A percentile compares a stretch with the other conserved stretches of the same genome.
Conservation (phyloP, 2,329 filamentous ascomycete species). For the Penicillium sp. region DNA sequence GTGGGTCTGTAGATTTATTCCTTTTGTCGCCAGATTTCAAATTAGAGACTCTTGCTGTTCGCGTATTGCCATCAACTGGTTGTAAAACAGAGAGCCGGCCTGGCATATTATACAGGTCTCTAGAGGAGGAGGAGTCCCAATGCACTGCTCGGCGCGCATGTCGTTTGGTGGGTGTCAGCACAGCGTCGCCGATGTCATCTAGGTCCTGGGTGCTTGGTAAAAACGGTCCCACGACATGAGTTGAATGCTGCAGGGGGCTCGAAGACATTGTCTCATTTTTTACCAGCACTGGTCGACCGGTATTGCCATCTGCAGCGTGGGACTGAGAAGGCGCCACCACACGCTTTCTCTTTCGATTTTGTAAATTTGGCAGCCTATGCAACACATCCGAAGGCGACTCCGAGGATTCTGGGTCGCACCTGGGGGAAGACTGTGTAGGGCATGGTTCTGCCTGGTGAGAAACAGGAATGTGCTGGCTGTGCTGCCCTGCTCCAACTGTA, state of each 20-base stretch:
- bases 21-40: slow-evolving; percentile 33
- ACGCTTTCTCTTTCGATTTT: slow-evolving; percentile 26
- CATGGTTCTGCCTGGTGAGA: slow-evolving; percentile 6
- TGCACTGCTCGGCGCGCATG: slow-evolving; percentile 10
- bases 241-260: slow-evolving; percentile 26
- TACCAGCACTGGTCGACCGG: slow-evolving; percentile 24
- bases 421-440: slow-evolving; percentile 17
- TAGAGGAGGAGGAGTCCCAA: background rate
- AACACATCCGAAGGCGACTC: slow-evolving; percentile 7
- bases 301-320: slow-evolving; percentile 5
- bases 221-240: slow-evolving; percentile 9
- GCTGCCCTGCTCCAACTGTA: slow-evolving; percentile 2
- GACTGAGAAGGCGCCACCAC: background rate
- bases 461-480: background rate
- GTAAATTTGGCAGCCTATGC: slow-evolving; percentile 2
- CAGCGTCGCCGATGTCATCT: slow-evolving; percentile 47
- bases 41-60: background rate
- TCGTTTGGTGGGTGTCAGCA: slow-evolving; percentile 44
- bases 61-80: slow-evolving; percentile 31
- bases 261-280: slow-evolving; percentile 40
- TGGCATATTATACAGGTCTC: background rate
- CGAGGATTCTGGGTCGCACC: background rate
- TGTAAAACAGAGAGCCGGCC: slow-evolving; percentile 21
- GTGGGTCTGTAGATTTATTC: slow-evolving; percentile 23
- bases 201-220: slow-evolving; percentile 62